Evolutionary conservation across 2,329 filamentous ascomycete genomes (phyloP).

Genomic region (Fusarium aywerte): DNA sequence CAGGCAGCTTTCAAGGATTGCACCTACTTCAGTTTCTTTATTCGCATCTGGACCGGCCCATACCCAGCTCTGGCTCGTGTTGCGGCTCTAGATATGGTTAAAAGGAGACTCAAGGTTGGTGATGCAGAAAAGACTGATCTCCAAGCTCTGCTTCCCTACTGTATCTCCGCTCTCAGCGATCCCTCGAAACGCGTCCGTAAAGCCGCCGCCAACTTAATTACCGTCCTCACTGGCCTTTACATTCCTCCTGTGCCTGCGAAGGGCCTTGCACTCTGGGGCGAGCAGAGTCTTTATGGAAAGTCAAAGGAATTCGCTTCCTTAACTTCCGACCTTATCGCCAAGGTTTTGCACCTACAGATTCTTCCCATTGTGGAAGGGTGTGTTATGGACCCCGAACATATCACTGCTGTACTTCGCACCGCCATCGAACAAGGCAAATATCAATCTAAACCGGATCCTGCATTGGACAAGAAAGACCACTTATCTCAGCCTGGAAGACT

Average conservation of each 20-base stretch:
- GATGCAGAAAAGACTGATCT: constrained; percentile 69
- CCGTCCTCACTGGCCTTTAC: constrained; percentile 65
- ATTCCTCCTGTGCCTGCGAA: constrained; percentile 51
- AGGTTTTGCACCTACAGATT: constrained; percentile 73
- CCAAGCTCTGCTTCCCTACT: constrained; percentile 85
- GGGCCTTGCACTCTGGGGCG: constrained; percentile 66
- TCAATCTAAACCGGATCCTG: constrained; percentile 46
- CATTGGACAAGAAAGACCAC: constrained; percentile 63
- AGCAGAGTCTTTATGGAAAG: constrained; percentile 72
- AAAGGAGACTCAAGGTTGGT: constrained; percentile 64
- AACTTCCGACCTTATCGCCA: constrained; percentile 64
- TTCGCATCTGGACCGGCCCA: constrained; percentile 77
- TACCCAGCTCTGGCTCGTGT: constrained; percentile 75
- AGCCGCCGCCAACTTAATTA: constrained; percentile 75
- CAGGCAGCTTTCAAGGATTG: constrained; percentile 67
- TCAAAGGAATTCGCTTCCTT: constrained; percentile 67
- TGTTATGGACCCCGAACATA: constrained; percentile 78
- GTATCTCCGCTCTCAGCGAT: constrained; percentile 79
- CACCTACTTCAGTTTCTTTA: constrained; percentile 80
- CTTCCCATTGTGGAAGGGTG: constrained; percentile 85
- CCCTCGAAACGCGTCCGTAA: constrained; percentile 79
- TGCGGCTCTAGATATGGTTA: constrained; percentile 74
- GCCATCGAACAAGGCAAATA: constrained; percentile 56
- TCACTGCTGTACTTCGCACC: constrained; percentile 68
- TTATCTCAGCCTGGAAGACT: constrained; percentile 70